A percentile compares a stretch with the other conserved stretches of the same genome.
Evolutionary conservation across 331 rosid genomes (phyloP).

Genomic region (Telfairia occidentalis): DNA sequence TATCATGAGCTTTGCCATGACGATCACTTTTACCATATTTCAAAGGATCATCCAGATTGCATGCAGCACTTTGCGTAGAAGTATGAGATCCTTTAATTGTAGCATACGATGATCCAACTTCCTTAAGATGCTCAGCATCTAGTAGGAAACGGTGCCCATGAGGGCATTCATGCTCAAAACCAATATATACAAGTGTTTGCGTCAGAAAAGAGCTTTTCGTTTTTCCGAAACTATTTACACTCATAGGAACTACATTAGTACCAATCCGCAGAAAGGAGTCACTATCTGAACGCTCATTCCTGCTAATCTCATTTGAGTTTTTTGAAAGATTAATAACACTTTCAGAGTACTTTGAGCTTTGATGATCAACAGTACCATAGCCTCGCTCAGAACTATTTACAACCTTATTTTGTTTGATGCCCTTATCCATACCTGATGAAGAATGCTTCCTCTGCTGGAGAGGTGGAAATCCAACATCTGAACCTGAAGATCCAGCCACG

Average conservation of each 20-base stretch:
- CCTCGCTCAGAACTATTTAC: slow-evolving; percentile 30
- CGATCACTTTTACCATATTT: slow-evolving; percentile 39
- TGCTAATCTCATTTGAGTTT: slow-evolving; percentile 22
- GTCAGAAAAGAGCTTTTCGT: slow-evolving; percentile 27
- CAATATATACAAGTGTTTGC: slow-evolving; percentile 50
- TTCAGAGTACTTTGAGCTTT: slow-evolving; percentile 34
- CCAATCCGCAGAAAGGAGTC: slow-evolving; percentile 65
- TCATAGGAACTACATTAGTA: slow-evolving; percentile 59
- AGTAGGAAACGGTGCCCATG: slow-evolving; percentile 87
- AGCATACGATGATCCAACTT: slow-evolving; percentile 50
- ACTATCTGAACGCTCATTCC: slow-evolving; percentile 22
- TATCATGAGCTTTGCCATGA: slow-evolving; percentile 39
- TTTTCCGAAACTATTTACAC: slow-evolving; percentile 40
- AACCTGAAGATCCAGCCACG: slow-evolving; percentile 63
- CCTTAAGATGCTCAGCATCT: slow-evolving; percentile 58
- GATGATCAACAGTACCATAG: slow-evolving; percentile 24
- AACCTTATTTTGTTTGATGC: slow-evolving; percentile 38
- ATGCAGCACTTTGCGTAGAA: slow-evolving; percentile 27
- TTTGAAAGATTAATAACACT: slow-evolving; percentile 27
- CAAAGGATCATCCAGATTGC: slow-evolving; percentile 28
- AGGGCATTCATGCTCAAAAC: slow-evolving; percentile 94
- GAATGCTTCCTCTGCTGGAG: slow-evolving; percentile 58
- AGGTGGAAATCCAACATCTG: slow-evolving; percentile 73
- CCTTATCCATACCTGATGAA: slow-evolving; percentile 42
- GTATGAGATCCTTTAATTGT: slow-evolving; percentile 45